Base-by-base conservation (phyloP, 2,329 filamentous ascomycete species). In the Tricladium varicosporioides region DNA sequence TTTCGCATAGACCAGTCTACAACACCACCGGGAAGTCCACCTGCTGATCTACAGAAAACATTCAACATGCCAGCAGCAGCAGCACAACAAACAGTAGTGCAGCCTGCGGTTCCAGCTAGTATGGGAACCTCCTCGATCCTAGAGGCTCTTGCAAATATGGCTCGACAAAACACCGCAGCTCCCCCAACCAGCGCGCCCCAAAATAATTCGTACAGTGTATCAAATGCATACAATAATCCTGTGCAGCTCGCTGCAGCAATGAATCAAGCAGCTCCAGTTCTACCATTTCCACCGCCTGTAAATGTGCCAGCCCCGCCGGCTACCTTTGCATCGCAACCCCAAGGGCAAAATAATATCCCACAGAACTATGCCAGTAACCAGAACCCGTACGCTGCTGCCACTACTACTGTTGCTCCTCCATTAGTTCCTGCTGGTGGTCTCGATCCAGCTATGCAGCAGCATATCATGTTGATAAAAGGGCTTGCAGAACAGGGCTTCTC, bases 141-240 rank as follows among this genome's bases (percentile, higher is more conserved):
- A 73, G 88, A 89, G 71, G 88, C 88, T 46, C 80, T 94, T 61
- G 88, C 89, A 62, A 90, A 89, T 69, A 88, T 94, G 75, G 88
- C 89, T 42, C 87, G 89, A 63, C 87, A 91, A 72, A 91, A 86
- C 71, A 82, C 79, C 40, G 76, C 77, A 53, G 73, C 76, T 51
- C 73, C 79, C 46, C 54, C 62, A 22, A 58, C 59, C 40, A 47
- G 52, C 27, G 63, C 68, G 63, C 67, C 69, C 57, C 70, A 72
- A 33, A 61, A 63, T 67, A 70, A 58, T 65, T 57, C 62, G 51
- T 71, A 68, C 64, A 78, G 74, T 75, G 73, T 79, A 67, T 73
- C 81, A 74, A 77, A 72, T 71, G 68, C 74, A 62, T 76, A 78
- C 58, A 76, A 69, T 73, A 67, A 66, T 64, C 60, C 66, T 60